Evolutionary conservation across 225 moss, liverwort and hornwort genomes (phyloP), one percentile per base, ranked within the genome.

Genomic region (Physcomitrellopsis africana): DNA sequence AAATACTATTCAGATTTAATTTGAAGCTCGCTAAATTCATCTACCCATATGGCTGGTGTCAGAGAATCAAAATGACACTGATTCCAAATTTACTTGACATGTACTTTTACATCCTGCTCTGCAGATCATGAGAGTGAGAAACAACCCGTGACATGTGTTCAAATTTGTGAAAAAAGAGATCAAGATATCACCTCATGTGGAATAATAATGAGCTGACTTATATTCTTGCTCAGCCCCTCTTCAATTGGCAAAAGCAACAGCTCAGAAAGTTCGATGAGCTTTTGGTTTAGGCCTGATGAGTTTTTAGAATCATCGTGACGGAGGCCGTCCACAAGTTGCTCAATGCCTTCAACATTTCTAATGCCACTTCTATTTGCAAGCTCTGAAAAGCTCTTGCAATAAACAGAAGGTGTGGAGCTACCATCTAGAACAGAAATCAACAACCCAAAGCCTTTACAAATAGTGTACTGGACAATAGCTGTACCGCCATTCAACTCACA

Each of bases 371-470:
- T n/a, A n/a, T 15, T 14, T 18, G 23, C 15, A 51, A 66, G 27
- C 27, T 74, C 46, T 74, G 56, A 17, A 46, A 46, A 74, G 24
- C 65, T 74, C 5, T 18, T 74, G n/a, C 18, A 7, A 74, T 65
- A 64, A 0, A 65, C 1, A 46, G 27, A 74, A 13, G 74, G 65
- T 29, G 64, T 46, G 14, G 45, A 65, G 56, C 46, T 65, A 65
- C 65, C 65, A 56, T 60, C 42, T 37, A 76, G 37, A 59, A 76
- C 51, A 60, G 13, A 76, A 59, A 60, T 68, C 41, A 68, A 0
- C 17, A 75, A 67, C 9, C 76, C 68, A 68, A 68, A 76, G 1
- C 68, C 60, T 67, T 9, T 60, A 41, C 76, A 76, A 67, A 76
- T 32, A 2, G 59, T 68, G 9, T 76, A 60, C 18, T 76, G 55